Evolutionary conservation across 345 rosid genomes (phyloP), one percentile per base, ranked within the genome.

Genomic region (Cardiospermum halicacabum): DNA sequence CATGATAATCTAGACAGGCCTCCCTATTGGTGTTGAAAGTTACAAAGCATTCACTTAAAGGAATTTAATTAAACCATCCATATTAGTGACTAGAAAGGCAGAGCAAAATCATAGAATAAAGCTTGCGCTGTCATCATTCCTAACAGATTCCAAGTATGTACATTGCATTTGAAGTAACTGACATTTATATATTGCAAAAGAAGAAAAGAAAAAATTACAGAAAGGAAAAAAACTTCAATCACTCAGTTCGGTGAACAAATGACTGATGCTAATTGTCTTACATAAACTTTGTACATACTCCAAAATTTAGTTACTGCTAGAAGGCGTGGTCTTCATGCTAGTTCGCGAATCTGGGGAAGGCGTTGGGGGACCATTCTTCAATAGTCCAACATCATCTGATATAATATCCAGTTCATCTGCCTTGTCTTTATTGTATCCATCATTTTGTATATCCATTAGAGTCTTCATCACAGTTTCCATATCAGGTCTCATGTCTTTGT

Each of bases 401-500:
- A 30, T 28, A n/a, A n/a, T n/a, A 28, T 74, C 79, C 19, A 26
- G 50, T 31, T 69, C 70, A 53, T 68, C 72, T 19, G 63, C 74
- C 30, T 66, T 70, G 8, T 30, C 53, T 13, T 55, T 51, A 22
- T n/a, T 45, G 68, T 62, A 64, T 18, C 65, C 75, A 24, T 68
- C 60, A 4, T 31, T 75, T 25, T 69, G 72, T 78, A 90, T 81
- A 7, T 56, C 71, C 72, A 70, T 67, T 24, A 93, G 69, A 13
- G 79, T 69, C 65, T 78, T 78, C 4, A 74, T 66, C 37, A 85
- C 93, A 34, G 80, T 75, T 1, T 59, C 73, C 97, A 90, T 93
- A 1, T 74, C 66, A 0, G 98, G 98, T 60, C 98, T 82, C 79
- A 77, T 36, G 26, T 90, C 94, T 60, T 86, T 90, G 37, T 70